Base-by-base conservation (phyloP, 257 asterid species). In the Solanum neorickii region DNA sequence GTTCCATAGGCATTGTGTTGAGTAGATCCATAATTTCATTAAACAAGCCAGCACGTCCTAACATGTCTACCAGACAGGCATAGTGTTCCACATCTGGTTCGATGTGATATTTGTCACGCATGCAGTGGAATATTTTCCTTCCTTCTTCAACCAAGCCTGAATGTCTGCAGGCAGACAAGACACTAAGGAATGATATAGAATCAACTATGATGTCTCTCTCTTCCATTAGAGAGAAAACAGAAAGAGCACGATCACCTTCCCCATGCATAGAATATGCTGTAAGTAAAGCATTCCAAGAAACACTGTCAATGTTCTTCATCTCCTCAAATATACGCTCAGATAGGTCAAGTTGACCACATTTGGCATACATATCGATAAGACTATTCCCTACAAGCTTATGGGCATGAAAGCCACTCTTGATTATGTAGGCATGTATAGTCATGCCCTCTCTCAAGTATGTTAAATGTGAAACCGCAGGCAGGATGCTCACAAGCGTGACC, bases 211-310 rank as follows among this genome's bases (percentile, higher is more conserved):
- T 29, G 31, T 82, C 87, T 12, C 44, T 69, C 82, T 73, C 44
- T 76, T 87, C 72, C 89, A 89, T 89, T 20, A 33, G 14, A 44
- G 83, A 88, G 68, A 89, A 89, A 75, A 84, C 68, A 56, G 88
- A 76, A 9, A 89, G 86, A 42, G 88, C 88, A 60, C 82, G 39
- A 44, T 82, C 52, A 77, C 88, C 88, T 59, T 84, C 83, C 60
- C 89, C 91, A 12, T 86, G 82, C 86, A 74, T 87, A 66, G 91
- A 87, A 84, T 76, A 89, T 16, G 89, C 91, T 33, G 89, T 44
- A 82, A 89, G 86, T 86, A 89, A 87, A 25, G 89, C 86, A 52
- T 89, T 89, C 91, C 91, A 89, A 52, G 91, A 84, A 44, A 89
- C 85, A 23, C 68, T 25, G 75, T 89, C 86, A 59, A 72, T 87